phyloP scores from a whole-genome alignment of 2,329 filamentous ascomycete species.

The Fusarium sp. region DNA sequence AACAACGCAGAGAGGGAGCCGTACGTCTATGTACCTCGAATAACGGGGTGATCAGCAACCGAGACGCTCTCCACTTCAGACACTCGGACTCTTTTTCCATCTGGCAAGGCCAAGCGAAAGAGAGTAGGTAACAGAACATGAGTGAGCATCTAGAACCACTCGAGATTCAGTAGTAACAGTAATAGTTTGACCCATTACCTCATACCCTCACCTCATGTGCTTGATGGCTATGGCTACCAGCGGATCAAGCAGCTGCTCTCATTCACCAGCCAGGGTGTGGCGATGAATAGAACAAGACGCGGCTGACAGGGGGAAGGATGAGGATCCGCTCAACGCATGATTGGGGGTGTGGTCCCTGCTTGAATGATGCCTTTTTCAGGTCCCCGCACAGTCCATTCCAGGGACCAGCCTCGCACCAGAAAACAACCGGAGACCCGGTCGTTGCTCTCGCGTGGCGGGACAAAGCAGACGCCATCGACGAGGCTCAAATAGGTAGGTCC shows the following conservation, averaged over 20 bases:
- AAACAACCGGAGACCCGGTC: neutral
- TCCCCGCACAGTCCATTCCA: neutral
- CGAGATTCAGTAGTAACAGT: neutral
- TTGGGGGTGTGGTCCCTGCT: neutral
- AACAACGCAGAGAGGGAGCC: neutral
- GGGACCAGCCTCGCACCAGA: neutral
- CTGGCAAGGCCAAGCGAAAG: neutral
- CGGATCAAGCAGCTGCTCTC: neutral
- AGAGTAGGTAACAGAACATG: neutral
- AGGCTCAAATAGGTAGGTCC: slow-evolving; percentile 9
- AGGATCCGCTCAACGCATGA: slow-evolving; percentile 4
- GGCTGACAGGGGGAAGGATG: neutral
- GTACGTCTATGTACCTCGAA: slow-evolving; percentile 3
- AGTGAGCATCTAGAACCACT: neutral
- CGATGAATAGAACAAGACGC: neutral
- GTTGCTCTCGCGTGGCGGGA: neutral
- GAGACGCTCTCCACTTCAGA: slow-evolving; percentile 7
- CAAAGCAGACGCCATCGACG: neutral
- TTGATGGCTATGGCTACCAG: neutral
- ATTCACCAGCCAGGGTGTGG: neutral
- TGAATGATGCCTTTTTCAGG: neutral
- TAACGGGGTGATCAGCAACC: slow-evolving; percentile 8
- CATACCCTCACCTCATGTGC: neutral
- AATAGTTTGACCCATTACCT: neutral
- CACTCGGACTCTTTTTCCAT: slow-evolving; percentile 6